Evolutionary conservation across 2,329 filamentous ascomycete genomes (phyloP), one percentile per base, ranked within the genome.

Genomic region (Leptographium radiaticola): DNA sequence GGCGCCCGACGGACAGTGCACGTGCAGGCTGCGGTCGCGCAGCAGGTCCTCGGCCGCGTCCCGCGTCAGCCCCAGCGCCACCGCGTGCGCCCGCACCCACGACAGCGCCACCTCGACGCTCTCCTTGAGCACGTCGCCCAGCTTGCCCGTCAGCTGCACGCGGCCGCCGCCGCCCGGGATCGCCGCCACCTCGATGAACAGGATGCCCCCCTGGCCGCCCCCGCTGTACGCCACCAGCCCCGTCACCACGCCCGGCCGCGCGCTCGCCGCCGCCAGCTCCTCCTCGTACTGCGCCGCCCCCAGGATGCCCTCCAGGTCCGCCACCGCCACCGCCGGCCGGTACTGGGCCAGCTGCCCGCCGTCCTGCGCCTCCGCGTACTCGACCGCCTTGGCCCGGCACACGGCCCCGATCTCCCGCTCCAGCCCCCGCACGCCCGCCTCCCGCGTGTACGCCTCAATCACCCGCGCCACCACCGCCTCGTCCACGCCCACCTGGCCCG

Each of bases 171-270:
- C 93, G 45, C 93, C 93, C 0, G 93, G 93, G 89, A 97, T 97
- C 65, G 95, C 90, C 12, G 91, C 89, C 46, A 96, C 89, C 70
- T 98, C 93, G 62, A 98, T 98, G 74, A 98, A 98, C 54, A 98
- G 77, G 63, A 98, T 98, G 65, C 87, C 90, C 58, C 93, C 93
- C 67, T 96, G 91, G 49, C 89, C 89, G 50, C 93, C 91, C 5
- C 85, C 86, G 64, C 85, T 89, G 72, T 96, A 98, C 10, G 93
- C 93, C 16, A 98, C 93, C 36, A 98, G 83, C 15, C 93, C 93
- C 0, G 93, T 98, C 40, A 98, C 91, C 54, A 98, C 87, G 54
- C 93, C 93, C 1, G 93, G 91, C 18, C 89, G 83, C 60, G 79
- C 76, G 66, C 80, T 81, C 64, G 87, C 89, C 67, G 95, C 91